phyloP scores from a whole-genome alignment of 371 early-diverging fungal species.

The Nematocida major region DNA sequence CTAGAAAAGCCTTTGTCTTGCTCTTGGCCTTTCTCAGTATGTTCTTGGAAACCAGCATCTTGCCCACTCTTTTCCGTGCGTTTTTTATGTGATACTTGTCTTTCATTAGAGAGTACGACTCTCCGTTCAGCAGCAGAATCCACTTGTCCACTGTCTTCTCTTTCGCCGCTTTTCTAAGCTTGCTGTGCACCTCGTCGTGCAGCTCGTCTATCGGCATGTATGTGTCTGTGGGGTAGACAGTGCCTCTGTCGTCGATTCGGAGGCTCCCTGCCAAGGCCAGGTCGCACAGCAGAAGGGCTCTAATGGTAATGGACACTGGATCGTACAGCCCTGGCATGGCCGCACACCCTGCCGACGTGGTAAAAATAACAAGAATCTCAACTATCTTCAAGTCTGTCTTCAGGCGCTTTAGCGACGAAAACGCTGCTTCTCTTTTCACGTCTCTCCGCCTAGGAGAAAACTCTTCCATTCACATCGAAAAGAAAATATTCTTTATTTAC shows the following conservation, averaged over 20 bases:
- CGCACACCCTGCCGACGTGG: background rate
- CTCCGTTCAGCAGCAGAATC: conserved; percentile 42
- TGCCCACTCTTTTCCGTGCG: conserved; percentile 14
- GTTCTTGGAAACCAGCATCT: conserved; percentile 17
- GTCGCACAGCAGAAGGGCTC: conserved; percentile 31
- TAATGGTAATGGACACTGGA: conserved; percentile 32
- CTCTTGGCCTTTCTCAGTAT: conserved; percentile 30
- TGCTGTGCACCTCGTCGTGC: conserved; percentile 27
- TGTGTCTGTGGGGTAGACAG: background rate
- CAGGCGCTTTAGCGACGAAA: background rate
- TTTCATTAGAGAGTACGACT: conserved; percentile 8
- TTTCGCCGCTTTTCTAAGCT: background rate
- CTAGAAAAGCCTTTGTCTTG: conserved; percentile 5
- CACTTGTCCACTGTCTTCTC: conserved; percentile 10
- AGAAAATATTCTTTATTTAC: conserved; percentile 47
- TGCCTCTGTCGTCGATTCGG: background rate
- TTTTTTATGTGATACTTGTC: conserved; percentile 48
- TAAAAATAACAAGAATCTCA: conserved; percentile 36
- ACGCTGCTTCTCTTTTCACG: conserved; percentile 13
- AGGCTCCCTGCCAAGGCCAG: conserved; percentile 2
- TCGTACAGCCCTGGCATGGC: conserved; percentile 9
- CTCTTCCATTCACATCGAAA: conserved; percentile 21
- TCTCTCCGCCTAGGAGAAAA: conserved; percentile 44
- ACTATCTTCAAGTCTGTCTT: conserved; percentile 12
- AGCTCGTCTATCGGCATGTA: conserved; percentile 11